These are phyloP conservation scores for Phytopythium vexans DNA, from an alignment of 352 stramenopile genomes.

Conservation along the genomic window DNA sequence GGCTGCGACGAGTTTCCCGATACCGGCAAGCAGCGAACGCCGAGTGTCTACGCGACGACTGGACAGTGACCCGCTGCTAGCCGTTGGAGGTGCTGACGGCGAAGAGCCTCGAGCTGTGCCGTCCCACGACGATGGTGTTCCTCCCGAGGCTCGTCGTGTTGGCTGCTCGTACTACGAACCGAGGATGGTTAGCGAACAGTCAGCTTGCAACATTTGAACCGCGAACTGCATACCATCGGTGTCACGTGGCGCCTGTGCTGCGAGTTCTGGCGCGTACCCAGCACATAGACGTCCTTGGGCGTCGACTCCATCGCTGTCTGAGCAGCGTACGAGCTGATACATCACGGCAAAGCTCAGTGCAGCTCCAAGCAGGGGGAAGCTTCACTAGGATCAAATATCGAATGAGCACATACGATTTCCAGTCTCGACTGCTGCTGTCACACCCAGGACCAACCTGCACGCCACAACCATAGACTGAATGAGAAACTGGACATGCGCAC, in stretches of 20 bases:
- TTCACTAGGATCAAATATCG: background rate
- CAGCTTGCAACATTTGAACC: background rate
- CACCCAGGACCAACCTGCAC: slow-evolving; percentile 44
- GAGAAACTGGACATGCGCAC: background rate
- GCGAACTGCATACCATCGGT: slow-evolving; percentile 36
- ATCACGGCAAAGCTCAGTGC: background rate
- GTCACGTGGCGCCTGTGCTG: slow-evolving; percentile 64
- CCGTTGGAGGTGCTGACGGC: slow-evolving; percentile 9
- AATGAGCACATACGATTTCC: slow-evolving; percentile 57
- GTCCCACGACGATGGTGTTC: slow-evolving; percentile 2
- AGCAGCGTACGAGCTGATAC: slow-evolving; percentile 50
- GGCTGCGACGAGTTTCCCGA: slow-evolving; percentile 66
- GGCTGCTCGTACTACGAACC: slow-evolving; percentile 21
- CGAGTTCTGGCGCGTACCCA: slow-evolving; percentile 48
- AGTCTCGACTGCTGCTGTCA: slow-evolving; percentile 40
- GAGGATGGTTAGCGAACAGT: background rate
- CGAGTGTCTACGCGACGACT: slow-evolving; percentile 44
- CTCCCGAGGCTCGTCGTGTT: slow-evolving; percentile 9
- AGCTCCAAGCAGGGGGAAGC: background rate
- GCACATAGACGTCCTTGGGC: slow-evolving; percentile 35
- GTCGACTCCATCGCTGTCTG: slow-evolving; percentile 56
- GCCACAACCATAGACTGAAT: background rate
- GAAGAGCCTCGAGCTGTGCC: slow-evolving; percentile 3
- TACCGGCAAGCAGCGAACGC: slow-evolving; percentile 68
- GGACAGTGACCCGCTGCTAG: slow-evolving; percentile 29